Conservation (phyloP, 1,284 basidiomycete species). For the Irpex sp. region DNA sequence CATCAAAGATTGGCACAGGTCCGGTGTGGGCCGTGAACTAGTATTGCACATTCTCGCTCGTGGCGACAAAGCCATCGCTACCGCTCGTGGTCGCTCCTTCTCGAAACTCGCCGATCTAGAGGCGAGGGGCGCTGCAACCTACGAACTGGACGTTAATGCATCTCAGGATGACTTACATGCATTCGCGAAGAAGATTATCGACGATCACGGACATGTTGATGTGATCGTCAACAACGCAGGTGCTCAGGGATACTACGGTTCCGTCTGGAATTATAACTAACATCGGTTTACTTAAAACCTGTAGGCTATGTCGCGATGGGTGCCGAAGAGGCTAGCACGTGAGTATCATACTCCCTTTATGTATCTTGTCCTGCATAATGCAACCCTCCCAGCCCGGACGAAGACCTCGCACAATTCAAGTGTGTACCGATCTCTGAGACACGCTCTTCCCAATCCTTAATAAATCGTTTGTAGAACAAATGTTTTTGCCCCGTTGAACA, state of each 20-base stretch:
- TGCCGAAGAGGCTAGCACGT: background rate
- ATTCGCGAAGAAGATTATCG: slow-evolving; percentile 34
- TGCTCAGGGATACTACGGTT: too few species aligned
- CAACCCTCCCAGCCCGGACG: slow-evolving; percentile 22
- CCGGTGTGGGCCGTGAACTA: slow-evolving; percentile 34
- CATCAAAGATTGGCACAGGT: background rate
- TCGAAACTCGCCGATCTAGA: slow-evolving; percentile 24
- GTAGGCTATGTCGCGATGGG: too few species aligned
- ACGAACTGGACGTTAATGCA: slow-evolving; percentile 29
- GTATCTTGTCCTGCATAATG: background rate
- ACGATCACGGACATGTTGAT: slow-evolving; percentile 20
- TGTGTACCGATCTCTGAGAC: slow-evolving; percentile 9
- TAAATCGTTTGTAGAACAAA: slow-evolving; percentile 25
- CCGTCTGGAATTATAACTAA: too few species aligned
- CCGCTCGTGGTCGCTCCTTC: slow-evolving; percentile 23
- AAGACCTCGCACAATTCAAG: slow-evolving; percentile 30
- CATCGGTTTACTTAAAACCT: too few species aligned
- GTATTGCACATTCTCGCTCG: slow-evolving; percentile 22
- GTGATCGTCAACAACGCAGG: background rate
- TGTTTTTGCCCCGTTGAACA: slow-evolving; percentile 36
- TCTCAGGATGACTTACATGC: slow-evolving; percentile 26
- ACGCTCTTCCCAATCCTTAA: too few species aligned
- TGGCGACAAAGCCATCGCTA: slow-evolving; percentile 31
- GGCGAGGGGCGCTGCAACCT: slow-evolving; percentile 21
- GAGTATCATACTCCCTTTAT: background rate